A percentile compares a stretch with the other conserved stretches of the same genome.
Evolutionary conservation across 306 rosid species (phyloP).

Genomic region (Cucurbita moschata): DNA sequence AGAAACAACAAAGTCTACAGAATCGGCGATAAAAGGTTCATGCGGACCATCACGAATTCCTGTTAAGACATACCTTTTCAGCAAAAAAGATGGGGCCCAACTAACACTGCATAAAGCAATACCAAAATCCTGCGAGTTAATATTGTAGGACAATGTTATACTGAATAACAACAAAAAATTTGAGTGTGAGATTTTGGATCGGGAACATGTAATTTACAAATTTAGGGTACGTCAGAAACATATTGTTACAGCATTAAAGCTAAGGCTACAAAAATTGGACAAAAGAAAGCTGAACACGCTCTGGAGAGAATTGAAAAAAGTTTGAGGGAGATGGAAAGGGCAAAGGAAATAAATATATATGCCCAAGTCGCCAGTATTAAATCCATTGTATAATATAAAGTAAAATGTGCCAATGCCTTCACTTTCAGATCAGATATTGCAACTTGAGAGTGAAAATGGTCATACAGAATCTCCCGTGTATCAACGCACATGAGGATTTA

Average conservation of each 20-base stretch:
- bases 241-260: background rate
- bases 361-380: background rate
- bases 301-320: background rate
- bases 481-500: no score
- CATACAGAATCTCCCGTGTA: background rate
- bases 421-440: background rate
- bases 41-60: conserved; percentile 98
- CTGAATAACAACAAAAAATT: background rate
- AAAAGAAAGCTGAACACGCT: background rate
- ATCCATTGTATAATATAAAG: background rate
- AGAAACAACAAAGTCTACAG: conserved; percentile 96
- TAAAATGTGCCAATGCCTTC: background rate
- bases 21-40: conserved; percentile 98
- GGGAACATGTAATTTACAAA: background rate
- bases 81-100: conserved; percentile 97
- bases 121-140: conserved; percentile 23
- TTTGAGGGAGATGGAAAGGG: background rate
- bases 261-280: background rate
- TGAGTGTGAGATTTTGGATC: background rate
- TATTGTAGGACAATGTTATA: background rate
- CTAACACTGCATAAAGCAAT: conserved; percentile 55
- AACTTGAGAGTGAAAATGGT: background rate
- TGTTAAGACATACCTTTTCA: conserved; percentile 87
- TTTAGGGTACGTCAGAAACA: conserved; percentile 2
- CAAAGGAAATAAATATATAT: background rate